Base-by-base conservation (phyloP, 805 yeast species). In the Suhomyces sp. region DNA sequence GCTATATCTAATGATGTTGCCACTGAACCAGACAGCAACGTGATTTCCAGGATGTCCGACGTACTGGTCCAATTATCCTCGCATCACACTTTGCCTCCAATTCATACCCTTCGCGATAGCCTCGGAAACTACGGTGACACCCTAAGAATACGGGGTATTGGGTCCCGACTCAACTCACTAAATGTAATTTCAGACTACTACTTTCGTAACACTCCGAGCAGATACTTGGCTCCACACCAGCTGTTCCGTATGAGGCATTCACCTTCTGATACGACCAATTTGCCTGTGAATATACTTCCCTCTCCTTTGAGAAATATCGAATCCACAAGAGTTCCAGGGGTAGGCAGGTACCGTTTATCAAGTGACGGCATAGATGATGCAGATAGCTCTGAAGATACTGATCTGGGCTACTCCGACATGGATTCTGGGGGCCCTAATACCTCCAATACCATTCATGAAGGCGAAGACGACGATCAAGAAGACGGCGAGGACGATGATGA, bases 131-230 rank as follows among this genome's bases (percentile, higher is more conserved):
- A 26, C 5, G 13, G 13, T 26, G 20, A 16, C 5, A 15, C 29
- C 8, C 13, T 13, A 26, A 26, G n/a, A 16, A 16, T 20, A 26
- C 29, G 31, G 27, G 37, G 32, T n/a, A 24, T 35, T 8, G 39
- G 42, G 7, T 30, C 42, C 7, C 33, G 42, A 19, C 36, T 43
- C 14, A 39, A 40, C 27, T 37, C 43, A 19, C 27, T 43, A 19
- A 38, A 43, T 24, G 30, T 43, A 19, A 33, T 43, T 23, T 43
- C 47, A 8, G 43, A 43, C 27, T 38, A 43, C 30, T 36, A 37
- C 27, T 36, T 40, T 35, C 28, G 43, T 17, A 31, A 40, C 19
- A 31, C 34, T 24, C 9, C 13, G n/a, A n/a, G n/a, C n/a, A n/a
- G n/a, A n/a, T n/a, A n/a, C n/a, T n/a, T n/a, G n/a, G n/a, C n/a